Evolutionary conservation across 441 rosid genomes (phyloP).

Genomic region (Pelargonium fulgidum): DNA sequence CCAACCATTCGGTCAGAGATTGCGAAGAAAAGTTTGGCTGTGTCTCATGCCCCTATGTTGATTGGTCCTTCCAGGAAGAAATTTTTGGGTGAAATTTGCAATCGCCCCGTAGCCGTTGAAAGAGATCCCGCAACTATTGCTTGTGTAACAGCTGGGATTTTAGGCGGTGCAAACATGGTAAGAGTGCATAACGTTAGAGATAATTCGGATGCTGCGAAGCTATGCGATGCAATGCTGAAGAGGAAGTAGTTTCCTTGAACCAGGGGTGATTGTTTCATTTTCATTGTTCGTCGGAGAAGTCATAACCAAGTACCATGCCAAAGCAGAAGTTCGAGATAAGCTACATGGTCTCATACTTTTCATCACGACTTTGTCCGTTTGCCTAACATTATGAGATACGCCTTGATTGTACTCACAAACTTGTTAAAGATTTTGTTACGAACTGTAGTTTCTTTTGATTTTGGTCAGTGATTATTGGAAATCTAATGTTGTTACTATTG

Average conservation of each 20-base stretch:
- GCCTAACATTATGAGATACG: no score
- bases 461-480: not conserved
- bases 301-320: no score
- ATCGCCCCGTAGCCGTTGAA: constrained; percentile 46
- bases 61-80: constrained; percentile 85
- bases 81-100: constrained; percentile 74
- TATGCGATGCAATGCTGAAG: constrained; percentile 71
- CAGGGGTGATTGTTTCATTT: not conserved
- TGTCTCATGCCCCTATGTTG: constrained; percentile 65
- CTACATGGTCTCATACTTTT: not conserved
- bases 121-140: constrained; percentile 90
- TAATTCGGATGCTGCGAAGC: constrained; percentile 66
- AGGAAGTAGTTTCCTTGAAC: constrained; percentile 14
- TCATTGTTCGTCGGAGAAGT: not conserved
- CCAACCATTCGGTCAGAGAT: constrained; percentile 54
- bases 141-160: constrained; percentile 52
- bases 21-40: constrained; percentile 55
- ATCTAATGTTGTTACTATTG: not conserved
- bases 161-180: constrained; percentile 79
- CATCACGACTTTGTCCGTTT: not conserved
- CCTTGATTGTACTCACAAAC: not conserved
- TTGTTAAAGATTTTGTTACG: not conserved
- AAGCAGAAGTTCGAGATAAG: not conserved
- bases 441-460: not conserved
- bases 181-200: constrained; percentile 79